These are phyloP conservation scores for Trebouxia sp. DNA, from an alignment of 139 green algal species.

Conservation along the genomic window DNA sequence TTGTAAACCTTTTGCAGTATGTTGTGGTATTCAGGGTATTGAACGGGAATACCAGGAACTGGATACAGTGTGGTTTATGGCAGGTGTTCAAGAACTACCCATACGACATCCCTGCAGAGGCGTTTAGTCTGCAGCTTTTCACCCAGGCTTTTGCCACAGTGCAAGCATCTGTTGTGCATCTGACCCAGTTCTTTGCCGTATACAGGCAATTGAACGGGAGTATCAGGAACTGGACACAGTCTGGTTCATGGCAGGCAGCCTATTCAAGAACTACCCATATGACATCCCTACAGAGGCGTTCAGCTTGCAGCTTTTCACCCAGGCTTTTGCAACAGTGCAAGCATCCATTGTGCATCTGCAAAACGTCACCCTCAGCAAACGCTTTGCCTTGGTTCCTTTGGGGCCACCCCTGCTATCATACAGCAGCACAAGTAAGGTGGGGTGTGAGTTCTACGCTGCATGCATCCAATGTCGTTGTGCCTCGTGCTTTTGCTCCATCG, in stretches of 20 bases:
- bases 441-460: slow-evolving; percentile 77
- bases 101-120: slow-evolving; percentile 90
- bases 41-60: slow-evolving; percentile 65
- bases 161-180: slow-evolving; percentile 90
- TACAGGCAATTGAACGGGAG: slow-evolving; percentile 31
- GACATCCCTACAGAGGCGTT: slow-evolving; percentile 93
- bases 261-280: slow-evolving; percentile 74
- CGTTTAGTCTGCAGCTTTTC: slow-evolving; percentile 88
- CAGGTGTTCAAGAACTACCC: slow-evolving; percentile 65
- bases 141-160: slow-evolving; percentile 86
- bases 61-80: slow-evolving; percentile 90
- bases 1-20: too few species aligned
- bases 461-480: too few species aligned
- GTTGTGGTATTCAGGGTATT: slow-evolving; percentile 35
- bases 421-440: slow-evolving; percentile 69
- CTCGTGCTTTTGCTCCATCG: too few species aligned
- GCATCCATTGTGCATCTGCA: slow-evolving; percentile 91
- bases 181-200: too few species aligned
- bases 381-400: slow-evolving; percentile 95
- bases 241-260: slow-evolving; percentile 71
- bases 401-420: slow-evolving; percentile 88
- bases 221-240: slow-evolving; percentile 88
- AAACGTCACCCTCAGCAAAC: slow-evolving; percentile 72
- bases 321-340: slow-evolving; percentile 91
- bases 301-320: slow-evolving; percentile 77